phyloP scores from a whole-genome alignment of 768 basidiomycete species.

The Serendipita sp. region DNA sequence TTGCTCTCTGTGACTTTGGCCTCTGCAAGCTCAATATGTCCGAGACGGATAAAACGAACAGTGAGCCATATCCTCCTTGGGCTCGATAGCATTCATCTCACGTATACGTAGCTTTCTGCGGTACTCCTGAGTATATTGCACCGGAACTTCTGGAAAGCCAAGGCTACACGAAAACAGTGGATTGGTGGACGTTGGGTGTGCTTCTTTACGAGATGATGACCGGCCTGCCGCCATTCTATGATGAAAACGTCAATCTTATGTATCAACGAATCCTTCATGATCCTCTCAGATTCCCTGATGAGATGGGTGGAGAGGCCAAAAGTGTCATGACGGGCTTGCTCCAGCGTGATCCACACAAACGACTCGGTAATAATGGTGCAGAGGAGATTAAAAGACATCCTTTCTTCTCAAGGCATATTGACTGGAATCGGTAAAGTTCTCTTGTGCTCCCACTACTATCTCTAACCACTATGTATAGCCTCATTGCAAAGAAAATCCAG shows the following conservation, averaged over 20 bases:
- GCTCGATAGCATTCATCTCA: slow-evolving; percentile 10
- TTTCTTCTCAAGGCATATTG: slow-evolving; percentile 87
- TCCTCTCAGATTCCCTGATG: slow-evolving; percentile 79
- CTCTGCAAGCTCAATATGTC: slow-evolving; percentile 95
- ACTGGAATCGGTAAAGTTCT: slow-evolving; percentile 57
- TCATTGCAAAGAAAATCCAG: slow-evolving; percentile 88
- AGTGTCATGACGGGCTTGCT: slow-evolving; percentile 79
- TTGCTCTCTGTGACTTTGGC: slow-evolving; percentile 95
- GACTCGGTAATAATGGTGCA: slow-evolving; percentile 82
- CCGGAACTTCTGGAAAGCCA: slow-evolving; percentile 92
- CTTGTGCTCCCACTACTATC: background rate
- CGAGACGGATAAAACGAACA: slow-evolving; percentile 93
- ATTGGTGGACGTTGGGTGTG: slow-evolving; percentile 98
- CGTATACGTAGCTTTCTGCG: slow-evolving; percentile 64
- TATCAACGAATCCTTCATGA: slow-evolving; percentile 90
- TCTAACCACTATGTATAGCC: slow-evolving; percentile 20
- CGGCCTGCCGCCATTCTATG: slow-evolving; percentile 94
- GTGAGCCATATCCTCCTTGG: slow-evolving; percentile 26
- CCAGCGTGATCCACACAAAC: slow-evolving; percentile 69
- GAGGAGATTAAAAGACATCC: slow-evolving; percentile 93
- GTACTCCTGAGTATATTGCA: slow-evolving; percentile 96
- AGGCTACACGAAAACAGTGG: slow-evolving; percentile 95
- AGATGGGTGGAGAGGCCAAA: slow-evolving; percentile 75
- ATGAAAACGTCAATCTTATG: slow-evolving; percentile 97
- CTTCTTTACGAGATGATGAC: slow-evolving; percentile 97